phyloP scores from a whole-genome alignment of 805 yeast species.

The Zygoascus flipseniorum region DNA sequence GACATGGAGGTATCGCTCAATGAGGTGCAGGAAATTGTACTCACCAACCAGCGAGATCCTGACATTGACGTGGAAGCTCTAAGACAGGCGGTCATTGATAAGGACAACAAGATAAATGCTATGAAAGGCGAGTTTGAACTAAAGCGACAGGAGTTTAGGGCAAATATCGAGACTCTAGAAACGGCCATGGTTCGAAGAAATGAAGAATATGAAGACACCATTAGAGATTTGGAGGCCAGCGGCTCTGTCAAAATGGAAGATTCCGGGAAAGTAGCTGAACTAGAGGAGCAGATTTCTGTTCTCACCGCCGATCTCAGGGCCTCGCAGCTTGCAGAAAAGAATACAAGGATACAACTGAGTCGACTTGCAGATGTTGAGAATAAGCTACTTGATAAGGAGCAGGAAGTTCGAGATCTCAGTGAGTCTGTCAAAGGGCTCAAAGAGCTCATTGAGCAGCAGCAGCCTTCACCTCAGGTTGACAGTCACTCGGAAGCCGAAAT shows the following conservation, averaged over 20 bases:
- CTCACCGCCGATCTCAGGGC: slow-evolving; percentile 19
- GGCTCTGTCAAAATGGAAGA: slow-evolving; percentile 15
- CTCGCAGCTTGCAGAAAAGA: slow-evolving; percentile 20
- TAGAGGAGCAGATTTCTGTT: slow-evolving; percentile 19
- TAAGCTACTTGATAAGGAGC: slow-evolving; percentile 25
- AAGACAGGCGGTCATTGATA: slow-evolving; percentile 18
- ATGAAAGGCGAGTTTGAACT: slow-evolving; percentile 23
- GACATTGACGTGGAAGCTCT: slow-evolving; percentile 22
- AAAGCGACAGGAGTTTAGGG: slow-evolving; percentile 27
- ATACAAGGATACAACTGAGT: slow-evolving; percentile 24
- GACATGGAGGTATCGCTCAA: slow-evolving; percentile 42
- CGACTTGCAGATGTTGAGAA: slow-evolving; percentile 31
- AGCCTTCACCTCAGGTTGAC: not conserved
- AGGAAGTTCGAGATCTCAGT: slow-evolving; percentile 17
- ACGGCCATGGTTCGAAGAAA: slow-evolving; percentile 21
- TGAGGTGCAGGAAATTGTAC: slow-evolving; percentile 27
- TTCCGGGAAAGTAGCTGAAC: slow-evolving; percentile 17
- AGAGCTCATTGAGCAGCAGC: slow-evolving; percentile 5
- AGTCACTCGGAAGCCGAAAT: not conserved
- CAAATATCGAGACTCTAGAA: slow-evolving; percentile 22
- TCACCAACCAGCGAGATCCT: slow-evolving; percentile 21
- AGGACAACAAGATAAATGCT: slow-evolving; percentile 22
- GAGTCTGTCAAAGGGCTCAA: slow-evolving; percentile 12
- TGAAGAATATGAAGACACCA: slow-evolving; percentile 19
- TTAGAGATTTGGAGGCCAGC: slow-evolving; percentile 17